These are phyloP conservation scores for Sclerotinia minor DNA, from an alignment of 2,329 filamentous ascomycete genomes.

Conservation along the genomic window DNA sequence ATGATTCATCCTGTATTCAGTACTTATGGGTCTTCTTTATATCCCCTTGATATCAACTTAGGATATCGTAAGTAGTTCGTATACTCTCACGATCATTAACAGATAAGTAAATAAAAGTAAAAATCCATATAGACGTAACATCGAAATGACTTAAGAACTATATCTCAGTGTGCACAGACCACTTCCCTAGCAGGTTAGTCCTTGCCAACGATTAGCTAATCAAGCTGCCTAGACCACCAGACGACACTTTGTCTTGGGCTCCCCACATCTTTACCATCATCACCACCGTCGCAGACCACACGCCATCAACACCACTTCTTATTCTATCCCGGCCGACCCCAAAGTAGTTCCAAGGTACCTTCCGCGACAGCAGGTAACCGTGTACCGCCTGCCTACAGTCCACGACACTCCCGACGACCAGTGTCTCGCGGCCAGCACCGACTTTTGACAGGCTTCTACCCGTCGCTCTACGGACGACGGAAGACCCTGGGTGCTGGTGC, in stretches of 20 bases:
- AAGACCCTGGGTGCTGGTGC: slow-evolving; percentile 10
- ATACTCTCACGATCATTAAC: too few relatives aligned
- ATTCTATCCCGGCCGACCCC: slow-evolving; percentile 6
- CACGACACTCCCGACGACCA: slow-evolving; percentile 13
- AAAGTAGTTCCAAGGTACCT: slow-evolving; percentile 15
- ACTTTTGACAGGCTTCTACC: slow-evolving; percentile 20
- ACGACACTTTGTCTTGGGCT: slow-evolving; percentile 4
- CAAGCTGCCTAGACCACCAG: not conserved
- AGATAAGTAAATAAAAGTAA: too few relatives aligned
- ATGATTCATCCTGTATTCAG: too few relatives aligned
- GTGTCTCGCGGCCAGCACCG: slow-evolving; percentile 15
- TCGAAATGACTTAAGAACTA: too few relatives aligned
- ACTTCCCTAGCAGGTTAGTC: not conserved
- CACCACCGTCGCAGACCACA: slow-evolving; percentile 10
- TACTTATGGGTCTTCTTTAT: too few relatives aligned
- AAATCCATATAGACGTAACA: too few relatives aligned
- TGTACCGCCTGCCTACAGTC: slow-evolving; percentile 12
- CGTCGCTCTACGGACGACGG: slow-evolving; percentile 13
- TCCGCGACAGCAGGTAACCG: not conserved
- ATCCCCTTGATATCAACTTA: too few relatives aligned
- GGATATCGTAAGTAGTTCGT: too few relatives aligned
- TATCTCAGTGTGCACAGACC: not conserved
- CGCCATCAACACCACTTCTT: slow-evolving; percentile 1
- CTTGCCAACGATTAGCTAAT: slow-evolving; percentile 13
- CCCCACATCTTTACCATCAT: slow-evolving; percentile 1